Evolutionary conservation across 1,284 basidiomycete species (phyloP), one percentile per base, ranked within the genome.

Genomic region (Austroboletus niveus): DNA sequence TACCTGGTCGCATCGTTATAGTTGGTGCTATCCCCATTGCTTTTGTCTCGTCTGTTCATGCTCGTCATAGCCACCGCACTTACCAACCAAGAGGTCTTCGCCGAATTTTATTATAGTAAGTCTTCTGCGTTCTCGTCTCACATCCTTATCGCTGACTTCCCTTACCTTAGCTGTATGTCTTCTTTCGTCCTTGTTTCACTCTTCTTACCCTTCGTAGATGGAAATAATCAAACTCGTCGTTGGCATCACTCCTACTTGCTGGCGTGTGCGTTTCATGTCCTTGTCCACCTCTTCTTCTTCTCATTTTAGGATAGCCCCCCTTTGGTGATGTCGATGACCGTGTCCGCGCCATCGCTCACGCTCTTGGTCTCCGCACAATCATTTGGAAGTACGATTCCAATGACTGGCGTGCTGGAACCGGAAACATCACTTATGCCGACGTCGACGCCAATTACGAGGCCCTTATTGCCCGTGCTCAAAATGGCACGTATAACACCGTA

Each of bases 61-160:
- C 39, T 45, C 22, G 6, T 7, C 48, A 2, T 35, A 81, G 79
- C 88, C 71, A 93, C 91, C 10, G 77, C 84, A 9, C 76, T 91
- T 43, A 72, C 79, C 41, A 92, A 86, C 65, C 74, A 83, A 60
- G 72, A 89, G 61, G 87, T 86, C 27, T 88, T 92, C 45, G 89
- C 89, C 11, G 89, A 92, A 66, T 76, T 94, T 32, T 89, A 84
- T 51, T 93, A 91, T 74, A 85, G 78, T 79, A 54, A 42, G 78
- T 68, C 5, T 9, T 15, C 6, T 9, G 8, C 8, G 27, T 29
- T 29, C 27, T 12, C 7, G 14, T 6, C 36, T 24, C 22, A 2
- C 5, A 0, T 36, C 3, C 5, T 9, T 34, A 5, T 27, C n/a
- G 15, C 52, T 61, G 47, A 57, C 22, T 8, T 27, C 17, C 24